Conservation (phyloP, 2,329 filamentous ascomycete species). For the Fusarium sulawesiense region DNA sequence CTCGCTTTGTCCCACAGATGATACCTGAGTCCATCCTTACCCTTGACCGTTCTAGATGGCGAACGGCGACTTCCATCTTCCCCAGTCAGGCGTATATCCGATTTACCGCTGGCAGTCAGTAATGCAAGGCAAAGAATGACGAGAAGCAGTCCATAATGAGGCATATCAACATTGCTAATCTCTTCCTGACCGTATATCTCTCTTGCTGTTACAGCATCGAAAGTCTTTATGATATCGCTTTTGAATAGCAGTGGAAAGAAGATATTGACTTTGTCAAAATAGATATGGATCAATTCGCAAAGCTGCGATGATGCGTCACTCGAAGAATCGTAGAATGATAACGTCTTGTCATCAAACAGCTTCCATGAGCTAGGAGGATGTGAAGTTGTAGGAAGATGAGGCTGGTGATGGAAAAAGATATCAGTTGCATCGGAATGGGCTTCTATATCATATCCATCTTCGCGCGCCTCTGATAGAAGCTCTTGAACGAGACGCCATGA, state of each 20-base stretch:
- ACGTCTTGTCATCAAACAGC: not conserved
- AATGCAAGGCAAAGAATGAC: slow-evolving; percentile 17
- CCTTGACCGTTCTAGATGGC: too few species aligned
- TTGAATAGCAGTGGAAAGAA: slow-evolving; percentile 31
- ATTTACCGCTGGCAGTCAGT: not conserved
- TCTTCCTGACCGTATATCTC: too few species aligned
- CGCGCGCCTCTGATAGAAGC: not conserved
- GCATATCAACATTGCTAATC: too few species aligned
- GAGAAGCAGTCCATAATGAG: slow-evolving; percentile 6
- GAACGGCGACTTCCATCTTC: too few species aligned
- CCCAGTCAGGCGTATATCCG: not conserved
- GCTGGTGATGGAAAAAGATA: slow-evolving; percentile 20
- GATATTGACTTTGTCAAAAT: slow-evolving; percentile 45
- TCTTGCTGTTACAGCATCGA: too few species aligned
- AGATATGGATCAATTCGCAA: slow-evolving; percentile 9
- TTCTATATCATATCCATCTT: not conserved
- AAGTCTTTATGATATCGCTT: too few species aligned
- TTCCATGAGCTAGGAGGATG: slow-evolving; percentile 14
- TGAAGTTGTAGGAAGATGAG: too few species aligned
- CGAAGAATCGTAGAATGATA: not conserved
- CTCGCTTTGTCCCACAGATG: slow-evolving; percentile 43
- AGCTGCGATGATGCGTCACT: not conserved
- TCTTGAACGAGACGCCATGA: slow-evolving; percentile 15
- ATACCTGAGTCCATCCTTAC: accelerated
- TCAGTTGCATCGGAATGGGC: slow-evolving; percentile 11